Evolutionary conservation across 1,284 basidiomycete genomes (phyloP), one percentile per base, ranked within the genome.

Genomic region (Marasmius fiardii): DNA sequence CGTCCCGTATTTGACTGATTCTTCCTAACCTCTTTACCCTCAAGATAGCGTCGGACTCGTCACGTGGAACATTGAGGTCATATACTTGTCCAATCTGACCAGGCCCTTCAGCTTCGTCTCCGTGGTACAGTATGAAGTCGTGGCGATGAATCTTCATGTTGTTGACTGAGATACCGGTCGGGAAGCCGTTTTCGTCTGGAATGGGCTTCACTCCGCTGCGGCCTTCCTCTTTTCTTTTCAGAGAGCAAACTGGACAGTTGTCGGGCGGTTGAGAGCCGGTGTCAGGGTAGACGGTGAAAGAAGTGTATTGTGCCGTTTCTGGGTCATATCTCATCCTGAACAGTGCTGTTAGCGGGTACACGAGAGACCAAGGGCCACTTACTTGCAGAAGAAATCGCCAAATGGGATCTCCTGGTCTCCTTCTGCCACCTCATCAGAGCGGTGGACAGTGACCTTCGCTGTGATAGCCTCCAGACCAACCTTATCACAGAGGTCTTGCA

Each of bases 311-410:
- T 0, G 63, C 73, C 23, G 67, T 63, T 6, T 50, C 41, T 26
- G 62, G 58, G 37, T 71, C 57, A 56, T 69, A 71, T 5, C 62
- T 53, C 33, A 64, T 61, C 24, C 67, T 68, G 21, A 56, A 18
- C 23, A n/a, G 24, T 33, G 2, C 24, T 2, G 47, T 49, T 18
- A 31, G 20, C 33, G 14, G 14, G 20, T 21, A 34, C 47, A n/a
- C 6, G 39, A 8, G 16, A 35, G 3, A 11, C 20, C n/a, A 55
- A 41, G 6, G 23, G 39, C 52, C 20, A 61, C 72, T 60, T 60
- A 88, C 86, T 76, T 80, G 68, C 80, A 86, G 64, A 82, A 88
- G 64, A 76, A 90, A 6, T 82, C 75, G 21, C 71, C 68, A 1
- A 67, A 58, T 34, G 62, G 65, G 39, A 70, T 58, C 0, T 18